phyloP scores from a whole-genome alignment of 306 rosid genomes.

The Oemleria cerasiformis region DNA sequence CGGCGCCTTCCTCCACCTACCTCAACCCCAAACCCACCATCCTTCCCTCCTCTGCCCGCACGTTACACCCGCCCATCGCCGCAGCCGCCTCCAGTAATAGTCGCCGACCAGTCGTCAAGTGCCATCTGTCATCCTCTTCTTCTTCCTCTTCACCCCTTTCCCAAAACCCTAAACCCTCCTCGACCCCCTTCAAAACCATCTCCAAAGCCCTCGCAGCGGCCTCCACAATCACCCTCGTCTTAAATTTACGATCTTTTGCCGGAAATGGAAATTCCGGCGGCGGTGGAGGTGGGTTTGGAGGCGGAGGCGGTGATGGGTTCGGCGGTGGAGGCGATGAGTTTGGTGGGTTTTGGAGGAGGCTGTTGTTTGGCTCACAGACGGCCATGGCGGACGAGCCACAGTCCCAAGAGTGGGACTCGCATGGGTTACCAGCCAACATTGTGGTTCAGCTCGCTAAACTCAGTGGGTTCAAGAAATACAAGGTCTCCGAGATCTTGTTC shows the following conservation, averaged over 20 bases:
- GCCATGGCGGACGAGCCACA: constrained; percentile 77
- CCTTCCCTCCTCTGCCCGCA: constrained; percentile 25
- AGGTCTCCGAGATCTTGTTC: constrained; percentile 68
- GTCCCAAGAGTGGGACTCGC: constrained; percentile 76
- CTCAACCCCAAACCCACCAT: constrained; percentile 32
- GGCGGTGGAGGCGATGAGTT: constrained; percentile 37
- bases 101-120: constrained; percentile 31
- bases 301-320: constrained; percentile 22
- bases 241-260: constrained; percentile 31
- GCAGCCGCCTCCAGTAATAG: constrained; percentile 7
- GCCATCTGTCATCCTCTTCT: constrained; percentile 24
- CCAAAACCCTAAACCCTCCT: constrained; percentile 27
- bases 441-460: constrained; percentile 74
- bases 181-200: constrained; percentile 37
- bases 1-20: constrained; percentile 48
- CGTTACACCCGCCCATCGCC: constrained; percentile 12
- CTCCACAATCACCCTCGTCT: constrained; percentile 56
- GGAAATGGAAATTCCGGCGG: constrained; percentile 28
- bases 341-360: constrained; percentile 55
- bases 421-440: constrained; percentile 83
- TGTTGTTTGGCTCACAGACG: constrained; percentile 42
- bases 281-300: constrained; percentile 33
- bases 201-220: constrained; percentile 52
- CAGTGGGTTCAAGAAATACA: constrained; percentile 85
- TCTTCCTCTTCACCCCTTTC: constrained; percentile 21